phyloP scores from a whole-genome alignment of 148 eudicot species.

The Fagopyrum homotropicum region DNA sequence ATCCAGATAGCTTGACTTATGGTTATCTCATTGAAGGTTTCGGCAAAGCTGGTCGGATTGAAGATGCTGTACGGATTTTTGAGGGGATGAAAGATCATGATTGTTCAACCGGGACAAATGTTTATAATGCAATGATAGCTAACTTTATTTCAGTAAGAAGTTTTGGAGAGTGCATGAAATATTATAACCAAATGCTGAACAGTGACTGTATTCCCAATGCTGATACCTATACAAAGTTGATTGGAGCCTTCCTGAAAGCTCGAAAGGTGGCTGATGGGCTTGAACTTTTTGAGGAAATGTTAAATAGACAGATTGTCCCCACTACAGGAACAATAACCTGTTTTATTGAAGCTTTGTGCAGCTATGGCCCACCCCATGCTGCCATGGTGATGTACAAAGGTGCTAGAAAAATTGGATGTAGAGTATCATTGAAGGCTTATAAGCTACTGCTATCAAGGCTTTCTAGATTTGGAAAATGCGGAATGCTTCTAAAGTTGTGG shows the following conservation, averaged over 20 bases:
- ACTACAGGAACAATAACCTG: slow-evolving; percentile 63
- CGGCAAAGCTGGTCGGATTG: slow-evolving; percentile 68
- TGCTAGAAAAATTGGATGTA: slow-evolving; percentile 62
- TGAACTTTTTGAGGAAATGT: slow-evolving; percentile 78
- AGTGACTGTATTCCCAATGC: slow-evolving; percentile 43
- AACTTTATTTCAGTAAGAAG: slow-evolving; percentile 44
- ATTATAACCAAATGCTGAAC: slow-evolving; percentile 47
- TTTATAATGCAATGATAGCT: slow-evolving; percentile 72
- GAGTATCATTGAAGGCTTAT: slow-evolving; percentile 57
- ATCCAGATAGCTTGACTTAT: slow-evolving; percentile 58
- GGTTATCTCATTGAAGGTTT: slow-evolving; percentile 67
- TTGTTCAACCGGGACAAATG: slow-evolving; percentile 32
- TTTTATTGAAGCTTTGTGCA: slow-evolving; percentile 70
- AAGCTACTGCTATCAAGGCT: slow-evolving; percentile 75
- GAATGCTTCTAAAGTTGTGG: slow-evolving; percentile 69
- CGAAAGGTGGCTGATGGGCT: slow-evolving; percentile 90
- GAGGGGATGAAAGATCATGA: slow-evolving; percentile 42
- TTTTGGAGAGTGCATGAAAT: slow-evolving; percentile 55
- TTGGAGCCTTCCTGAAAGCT: slow-evolving; percentile 46
- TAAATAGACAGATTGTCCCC: slow-evolving; percentile 49
- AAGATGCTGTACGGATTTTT: slow-evolving; percentile 62
- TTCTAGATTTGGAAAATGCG: slow-evolving; percentile 90
- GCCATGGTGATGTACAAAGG: slow-evolving; percentile 70
- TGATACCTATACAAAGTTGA: slow-evolving; percentile 52
- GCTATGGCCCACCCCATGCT: slow-evolving; percentile 92